Evolutionary conservation across 176 grass and related monocot species (phyloP), one percentile per base, ranked within the genome.

Genomic region (Triticum turgidum): DNA sequence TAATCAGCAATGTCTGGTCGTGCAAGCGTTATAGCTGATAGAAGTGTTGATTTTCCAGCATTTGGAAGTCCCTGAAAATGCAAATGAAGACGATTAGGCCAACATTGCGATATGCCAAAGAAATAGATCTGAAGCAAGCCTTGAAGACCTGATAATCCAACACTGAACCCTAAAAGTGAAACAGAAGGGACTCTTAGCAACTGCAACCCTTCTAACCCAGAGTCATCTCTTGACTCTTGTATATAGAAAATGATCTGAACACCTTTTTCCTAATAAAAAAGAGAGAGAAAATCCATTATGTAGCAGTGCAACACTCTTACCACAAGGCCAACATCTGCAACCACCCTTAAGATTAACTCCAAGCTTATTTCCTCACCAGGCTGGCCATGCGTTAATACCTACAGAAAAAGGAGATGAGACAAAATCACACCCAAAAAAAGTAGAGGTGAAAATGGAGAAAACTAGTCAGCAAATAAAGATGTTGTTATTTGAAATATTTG

Each of bases 241-340:
- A 69, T 44, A 73, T 65, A 27, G 17, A 63, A 35, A 27, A 71
- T 35, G 32, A 35, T 8, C 2, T 11, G 32, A 59, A 80, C n/a
- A 83, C 29, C 29, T 30, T 30, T 30, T 30, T 30, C 29, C 29
- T 30, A 30, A 30, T 30, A 30, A 30, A 30, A 30, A 30, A 30
- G 29, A 30, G 29, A 30, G 29, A 30, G 29, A 30, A 3, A 30
- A 30, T 30, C 29, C 29, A 30, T 30, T 30, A 30, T 30, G 29
- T 32, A 94, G 51, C 29, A 61, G 22, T 39, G 24, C 44, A 76
- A 77, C 12, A 32, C 14, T 51, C 84, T 56, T 94, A 98, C 96
- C 93, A 98, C 96, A 80, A 98, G 93, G 76, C 93, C 96, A 89
- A 94, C 96, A 86, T 98, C 96, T 89, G 96, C 96, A 88, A 98